These are phyloP conservation scores for Magnolia sinica DNA, from an alignment of 164 flowering plant species.

Conservation along the genomic window DNA sequence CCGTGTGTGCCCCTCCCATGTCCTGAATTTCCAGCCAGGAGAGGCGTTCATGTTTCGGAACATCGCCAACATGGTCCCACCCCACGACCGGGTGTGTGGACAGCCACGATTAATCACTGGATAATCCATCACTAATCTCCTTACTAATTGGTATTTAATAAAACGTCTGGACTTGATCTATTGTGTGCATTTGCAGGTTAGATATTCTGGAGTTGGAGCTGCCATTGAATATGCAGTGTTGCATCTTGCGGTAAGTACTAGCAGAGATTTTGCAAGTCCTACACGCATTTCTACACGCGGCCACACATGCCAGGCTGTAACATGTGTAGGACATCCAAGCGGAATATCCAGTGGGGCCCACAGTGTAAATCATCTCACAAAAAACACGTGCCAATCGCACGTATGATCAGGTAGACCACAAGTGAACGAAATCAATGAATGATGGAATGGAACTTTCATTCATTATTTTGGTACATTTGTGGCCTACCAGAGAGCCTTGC, in stretches of 20 bases:
- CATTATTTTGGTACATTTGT: too few species aligned
- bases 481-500: too few species aligned
- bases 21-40: constrained; percentile 77
- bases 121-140: not conserved
- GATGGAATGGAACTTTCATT: too few species aligned
- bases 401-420: too few species aligned
- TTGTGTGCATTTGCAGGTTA: constrained; percentile 28
- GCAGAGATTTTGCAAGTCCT: too few species aligned
- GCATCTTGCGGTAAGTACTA: constrained; percentile 43
- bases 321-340: not conserved
- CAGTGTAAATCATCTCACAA: too few species aligned
- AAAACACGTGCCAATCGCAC: not conserved
- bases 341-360: not conserved
- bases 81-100: constrained; percentile 49
- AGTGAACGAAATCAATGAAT: too few species aligned
- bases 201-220: constrained; percentile 57
- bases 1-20: constrained; percentile 80
- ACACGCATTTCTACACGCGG: too few species aligned
- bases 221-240: constrained; percentile 64
- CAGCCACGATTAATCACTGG: not conserved
- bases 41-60: constrained; percentile 86
- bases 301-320: too few species aligned
- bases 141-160: not conserved
- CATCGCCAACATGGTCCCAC: constrained; percentile 89
- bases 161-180: not conserved